Conservation (phyloP, 2,329 filamentous ascomycete species). For the Ophiostoma perfectum region DNA sequence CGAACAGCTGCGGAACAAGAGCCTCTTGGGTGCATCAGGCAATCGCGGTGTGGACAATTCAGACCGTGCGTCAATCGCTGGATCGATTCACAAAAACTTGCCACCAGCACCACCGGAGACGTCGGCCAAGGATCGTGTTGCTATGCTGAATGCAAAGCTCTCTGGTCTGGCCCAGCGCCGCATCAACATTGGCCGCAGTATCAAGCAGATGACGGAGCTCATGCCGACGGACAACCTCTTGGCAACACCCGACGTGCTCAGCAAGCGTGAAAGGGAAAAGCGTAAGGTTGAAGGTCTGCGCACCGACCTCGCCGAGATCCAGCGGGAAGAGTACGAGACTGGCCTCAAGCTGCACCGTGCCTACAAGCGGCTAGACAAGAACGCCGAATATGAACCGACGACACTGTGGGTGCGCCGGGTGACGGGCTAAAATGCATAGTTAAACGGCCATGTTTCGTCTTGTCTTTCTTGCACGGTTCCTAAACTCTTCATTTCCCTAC, state of each 20-base stretch:
- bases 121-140: conserved; percentile 56
- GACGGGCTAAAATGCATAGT: conserved; percentile 44
- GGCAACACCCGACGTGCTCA: conserved; percentile 58
- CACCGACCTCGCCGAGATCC: conserved; percentile 64
- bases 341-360: conserved; percentile 69
- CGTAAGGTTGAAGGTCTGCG: conserved; percentile 61
- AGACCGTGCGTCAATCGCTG: conserved; percentile 34
- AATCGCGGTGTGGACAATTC: conserved; percentile 11
- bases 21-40: background rate
- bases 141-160: conserved; percentile 60
- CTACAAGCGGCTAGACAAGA: conserved; percentile 67
- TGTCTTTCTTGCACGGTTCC: background rate
- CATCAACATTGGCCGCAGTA: conserved; percentile 65
- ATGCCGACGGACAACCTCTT: conserved; percentile 67
- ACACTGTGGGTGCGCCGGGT: conserved; percentile 74
- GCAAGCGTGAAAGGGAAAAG: conserved; percentile 53
- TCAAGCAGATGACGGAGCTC: conserved; percentile 71
- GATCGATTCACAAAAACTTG: conserved; percentile 50
- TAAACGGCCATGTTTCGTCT: background rate
- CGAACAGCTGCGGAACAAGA: background rate
- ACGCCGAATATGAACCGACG: conserved; percentile 59
- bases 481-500: background rate
- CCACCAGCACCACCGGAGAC: conserved; percentile 58
- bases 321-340: conserved; percentile 71
- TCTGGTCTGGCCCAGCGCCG: conserved; percentile 61